Evolutionary conservation across 164 flowering plant species (phyloP), one percentile per base, ranked within the genome.

Genomic region (Saururus chinensis): DNA sequence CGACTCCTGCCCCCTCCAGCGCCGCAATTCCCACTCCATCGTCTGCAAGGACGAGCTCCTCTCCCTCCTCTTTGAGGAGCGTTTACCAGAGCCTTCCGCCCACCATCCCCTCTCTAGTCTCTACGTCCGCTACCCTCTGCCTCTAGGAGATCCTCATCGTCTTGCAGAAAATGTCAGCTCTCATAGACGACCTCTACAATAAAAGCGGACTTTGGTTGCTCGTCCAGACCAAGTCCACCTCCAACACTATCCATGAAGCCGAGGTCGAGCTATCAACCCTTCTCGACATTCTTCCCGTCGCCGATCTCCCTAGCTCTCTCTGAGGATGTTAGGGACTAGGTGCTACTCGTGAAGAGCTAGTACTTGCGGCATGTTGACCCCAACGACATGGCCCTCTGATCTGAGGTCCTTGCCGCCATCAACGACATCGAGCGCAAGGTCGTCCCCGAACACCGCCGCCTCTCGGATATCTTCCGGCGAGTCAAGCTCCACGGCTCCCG

Each of bases 201-300:
- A 82, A 82, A 0, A 79, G 89, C 79, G 73, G 64, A 72, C 73
- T 76, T 66, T 84, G 87, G 88, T 72, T 84, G 9, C 73, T 92
- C 4, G 54, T 82, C 68, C 81, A 83, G 30, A 60, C 30, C 58
- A 73, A 76, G 19, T 66, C 79, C 11, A 67, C 78, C 11, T 76
- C 90, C 1, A 69, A 70, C 64, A 53, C 51, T 19, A 85, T 88
- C 59, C n/a, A n/a, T n/a, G n/a, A n/a, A n/a, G n/a, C n/a, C n/a
- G n/a, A n/a, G n/a, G n/a, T n/a, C n/a, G n/a, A 92, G 12, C 63
- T 92, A 20, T 82, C 90, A 19, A 88, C 92, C 16, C 76, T 87
- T 14, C 64, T 92, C 9, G 96, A 92, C 61, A 77, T 92, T 13
- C 73, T 92, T 20, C 95, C 93, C 0, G 40, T 74, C 0, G 59